Evolutionary conservation across 2,329 filamentous ascomycete genomes (phyloP), one percentile per base, ranked within the genome.

Genomic region (Penicillium sp.): DNA sequence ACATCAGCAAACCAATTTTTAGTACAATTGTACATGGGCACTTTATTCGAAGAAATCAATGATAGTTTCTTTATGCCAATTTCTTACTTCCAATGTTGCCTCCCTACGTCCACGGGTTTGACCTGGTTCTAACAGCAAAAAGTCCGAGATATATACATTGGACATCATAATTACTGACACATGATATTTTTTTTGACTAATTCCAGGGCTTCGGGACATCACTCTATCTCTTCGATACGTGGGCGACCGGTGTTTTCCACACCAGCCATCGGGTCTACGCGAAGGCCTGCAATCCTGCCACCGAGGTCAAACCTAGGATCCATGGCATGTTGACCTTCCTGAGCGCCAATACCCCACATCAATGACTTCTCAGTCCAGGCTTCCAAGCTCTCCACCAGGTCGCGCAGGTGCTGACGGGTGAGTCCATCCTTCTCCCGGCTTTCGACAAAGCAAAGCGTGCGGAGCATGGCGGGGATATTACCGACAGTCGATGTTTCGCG

Each of bases 181-280:
- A 27, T 27, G 8, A 27, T 27, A 27, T 27, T 27, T 27, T 27
- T 27, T 5, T 8, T 3, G 5, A 27, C 24, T 27, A 27, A 27
- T 6, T 27, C 3, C 24, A 27, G 24, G 24, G 24, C 24, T 27
- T 27, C 18, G 18, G 18, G 18, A 18, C 18, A 18, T 57, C 21
- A 76, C 54, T 77, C 75, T 58, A 77, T 75, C 59, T 77, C 75
- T 50, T 77, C 72, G 48, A 77, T 77, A 22, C 66, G 66, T 1
- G 72, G 73, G 21, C 62, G 55, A 18, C 56, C 48, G 22, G 38
- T 52, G n/a, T 48, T 55, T 45, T 48, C 54, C 24, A 44, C 56
- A 3, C 60, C 63, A 61, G 66, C 59, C 50, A 72, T 50, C 11
- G 74, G 74, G 55, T 73, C 51, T 44, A 77, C 59, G 52, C 58